These are phyloP conservation scores for Aspergillus bombycis DNA, from an alignment of 2,329 filamentous ascomycete genomes.

Conservation along the genomic window DNA sequence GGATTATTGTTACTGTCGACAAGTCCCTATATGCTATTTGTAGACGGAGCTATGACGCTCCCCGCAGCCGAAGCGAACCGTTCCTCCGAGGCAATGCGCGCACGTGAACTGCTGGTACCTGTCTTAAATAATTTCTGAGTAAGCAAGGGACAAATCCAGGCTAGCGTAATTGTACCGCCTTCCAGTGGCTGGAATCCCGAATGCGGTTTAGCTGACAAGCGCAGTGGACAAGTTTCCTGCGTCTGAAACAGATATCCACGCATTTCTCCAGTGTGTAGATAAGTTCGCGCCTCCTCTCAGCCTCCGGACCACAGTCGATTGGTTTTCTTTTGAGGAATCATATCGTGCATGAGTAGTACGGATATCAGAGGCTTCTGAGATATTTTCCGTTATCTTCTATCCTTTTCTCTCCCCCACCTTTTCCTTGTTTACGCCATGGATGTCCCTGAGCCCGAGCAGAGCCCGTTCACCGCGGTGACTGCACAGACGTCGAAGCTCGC, in stretches of 20 bases:
- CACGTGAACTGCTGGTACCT: constrained; percentile 12
- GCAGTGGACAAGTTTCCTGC: constrained; percentile 40
- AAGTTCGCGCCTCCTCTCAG: not conserved
- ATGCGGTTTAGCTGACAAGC: constrained; percentile 15
- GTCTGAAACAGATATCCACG: constrained; percentile 15
- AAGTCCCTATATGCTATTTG: constrained; percentile 2
- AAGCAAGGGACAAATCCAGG: not conserved
- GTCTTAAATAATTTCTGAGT: not conserved
- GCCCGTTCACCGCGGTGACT: constrained; percentile 87
- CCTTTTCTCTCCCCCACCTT: constrained; percentile 12
- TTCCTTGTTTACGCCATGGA: constrained; percentile 64
- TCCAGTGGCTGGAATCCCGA: constrained; percentile 24
- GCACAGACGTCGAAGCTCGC: constrained; percentile 68
- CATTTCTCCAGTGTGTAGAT: constrained; percentile 16
- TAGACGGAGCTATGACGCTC: constrained; percentile 17
- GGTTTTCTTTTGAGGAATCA: not conserved
- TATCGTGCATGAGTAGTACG: not conserved
- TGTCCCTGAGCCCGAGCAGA: constrained; percentile 81
- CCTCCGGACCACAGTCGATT: not conserved
- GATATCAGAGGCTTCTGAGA: not conserved
- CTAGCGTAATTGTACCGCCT: not conserved
- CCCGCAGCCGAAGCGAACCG: constrained; percentile 24
- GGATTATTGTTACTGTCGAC: not conserved
- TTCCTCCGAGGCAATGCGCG: constrained; percentile 17
- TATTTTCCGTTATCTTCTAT: not conserved